Evolutionary conservation across 345 rosid species (phyloP), one percentile per base, ranked within the genome.

Genomic region (Rhizophora mangle): DNA sequence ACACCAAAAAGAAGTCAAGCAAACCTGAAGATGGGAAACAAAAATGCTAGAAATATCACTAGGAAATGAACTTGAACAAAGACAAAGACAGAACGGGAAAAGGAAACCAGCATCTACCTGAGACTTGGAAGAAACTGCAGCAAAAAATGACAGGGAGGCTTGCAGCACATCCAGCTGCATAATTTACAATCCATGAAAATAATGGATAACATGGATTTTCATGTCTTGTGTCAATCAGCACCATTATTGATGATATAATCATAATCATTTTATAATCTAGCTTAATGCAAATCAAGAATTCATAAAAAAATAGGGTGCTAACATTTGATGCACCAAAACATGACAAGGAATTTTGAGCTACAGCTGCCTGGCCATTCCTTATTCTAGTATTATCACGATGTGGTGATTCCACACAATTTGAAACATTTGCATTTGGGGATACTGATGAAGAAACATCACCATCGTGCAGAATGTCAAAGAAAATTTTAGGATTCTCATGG

Each of bases 111-210:
- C 6, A 32, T 55, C 21, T 67, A 67, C 71, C 71, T 68, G 32
- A 53, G 71, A 68, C 39, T 9, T 0, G 74, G 71, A 64, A 69
- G 70, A 54, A 70, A 69, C 15, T 62, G 52, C 65, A 64, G 70
- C 13, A 53, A 60, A 64, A 75, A 59, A 65, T 57, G 57, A 65
- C 18, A 9, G 79, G 74, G 70, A 75, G 46, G 27, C 51, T 26
- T 5, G 68, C 71, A 20, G 67, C 74, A 65, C 74, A 66, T 18
- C 71, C 79, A 6, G 49, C 68, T 16, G 67, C 36, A 10, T 70
- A 70, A 65, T 63, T 67, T 8, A 29, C 29, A 24, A 76, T 60
- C 79, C 75, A 76, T 29, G 52, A 31, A 37, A 59, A 29, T 67
- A 70, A 60, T 21, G 71, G 74, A 70, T 63, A 29, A 2, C 26